Base-by-base conservation (phyloP, 2,329 filamentous ascomycete species). In the Aspergillus versicolor region DNA sequence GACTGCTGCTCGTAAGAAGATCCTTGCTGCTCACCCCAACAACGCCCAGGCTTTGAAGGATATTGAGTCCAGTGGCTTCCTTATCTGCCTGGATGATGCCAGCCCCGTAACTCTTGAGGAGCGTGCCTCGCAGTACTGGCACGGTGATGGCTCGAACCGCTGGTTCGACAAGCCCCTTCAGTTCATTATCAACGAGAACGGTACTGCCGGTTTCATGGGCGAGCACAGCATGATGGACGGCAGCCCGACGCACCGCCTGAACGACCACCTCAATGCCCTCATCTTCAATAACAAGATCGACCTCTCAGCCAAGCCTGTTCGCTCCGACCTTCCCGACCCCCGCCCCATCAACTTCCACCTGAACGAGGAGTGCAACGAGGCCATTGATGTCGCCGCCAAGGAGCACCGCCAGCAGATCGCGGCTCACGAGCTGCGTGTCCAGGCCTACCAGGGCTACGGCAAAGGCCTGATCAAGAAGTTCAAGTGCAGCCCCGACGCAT, bases 201-300 rank as follows among this genome's bases (percentile, higher is more conserved):
- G 94, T 66, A 96, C 94, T 7, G 90, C 94, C 2, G 94, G 94
- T 60, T 99, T 99, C 83, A 93, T 92, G 83, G 94, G 94, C 70
- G 94, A 99, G 79, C 94, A 99, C 83, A 95, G 90, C 68, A 97
- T 99, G 94, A 99, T 99, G 95, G 94, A 99, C 73, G 94, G 95
- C 63, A 99, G 94, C 6, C 92, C 95, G 1, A 99, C 95, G 2
- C 94, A 97, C 78, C 89, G 95, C 41, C 63, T 99, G 15, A 99
- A 97, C 75, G 94, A 99, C 82, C 94, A 92, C 71, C 84, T 95
- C 72, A 95, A 93, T 79, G 87, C 90, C 72, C 84, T 90, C 70
- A 97, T 97, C 75, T 92, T 96, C 78, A 88, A 88, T 79, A 93
- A 96, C 79, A 95, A 94, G 74, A 86, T 99, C 58, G 92, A 97